Evolutionary conservation across 805 yeast genomes (phyloP), one percentile per base, ranked within the genome.

Genomic region (Wickerhamiella nectarea): DNA sequence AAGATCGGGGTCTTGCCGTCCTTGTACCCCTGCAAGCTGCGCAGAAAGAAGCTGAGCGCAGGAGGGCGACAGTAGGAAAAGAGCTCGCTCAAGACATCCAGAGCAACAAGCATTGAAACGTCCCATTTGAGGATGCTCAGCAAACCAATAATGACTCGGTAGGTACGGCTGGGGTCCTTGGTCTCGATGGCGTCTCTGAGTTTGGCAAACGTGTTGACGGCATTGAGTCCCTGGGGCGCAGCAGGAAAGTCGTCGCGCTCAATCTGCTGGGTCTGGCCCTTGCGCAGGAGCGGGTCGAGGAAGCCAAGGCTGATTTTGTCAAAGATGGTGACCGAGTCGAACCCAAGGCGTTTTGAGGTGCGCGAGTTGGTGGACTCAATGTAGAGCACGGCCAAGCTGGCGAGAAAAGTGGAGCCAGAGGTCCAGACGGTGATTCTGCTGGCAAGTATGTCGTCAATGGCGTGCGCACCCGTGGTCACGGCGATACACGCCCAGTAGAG

Each of bases 161-260:
- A 48, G 18, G 33, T 37, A 7, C 47, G 22, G 1, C 20, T 20
- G 2, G 31, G 29, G 5, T 47, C 18, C 17, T 19, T 33, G n/a
- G 22, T 12, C 19, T 34, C 45, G 5, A 54, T 28, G 2, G 24
- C 34, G 6, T 29, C 40, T 11, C 38, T 36, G 17, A 52, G 44
- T 46, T 48, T 18, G 17, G 38, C 38, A 29, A 45, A 36, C 18
- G 49, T 42, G 31, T 39, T 44, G 8, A 48, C 47, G 6, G 56
- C 38, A 18, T 40, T 48, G 26, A 54, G 19, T 3, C 53, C 56
- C 14, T 34, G n/a, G 1, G 55, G 56, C 2, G 50, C 35, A 17
- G 46, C 40, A 5, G 58, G 56, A 26, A 54, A 43, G 25, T 52
- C 56, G n/a, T 41, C 47, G 20, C 47, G 48, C 3, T 41, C 34